Base-by-base conservation (phyloP, 78 protist genomes). In the Tieghemostelium lacteum region DNA sequence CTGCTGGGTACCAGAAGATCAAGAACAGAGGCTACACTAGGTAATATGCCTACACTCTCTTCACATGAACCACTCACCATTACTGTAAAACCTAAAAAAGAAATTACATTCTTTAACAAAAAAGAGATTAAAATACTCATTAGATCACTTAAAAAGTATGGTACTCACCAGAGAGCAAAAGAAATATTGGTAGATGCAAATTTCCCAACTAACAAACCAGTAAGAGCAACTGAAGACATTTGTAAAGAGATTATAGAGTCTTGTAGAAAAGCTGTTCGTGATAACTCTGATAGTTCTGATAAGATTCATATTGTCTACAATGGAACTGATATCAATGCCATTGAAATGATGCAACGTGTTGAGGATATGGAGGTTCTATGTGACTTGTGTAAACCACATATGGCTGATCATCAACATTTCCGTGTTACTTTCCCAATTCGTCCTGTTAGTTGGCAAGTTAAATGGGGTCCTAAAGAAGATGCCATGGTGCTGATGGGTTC, bases 401-500 rank as follows among this genome's bases (percentile, higher is more conserved):
- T 73, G 1, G 42, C 67, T 16, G 69, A 77, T 33, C 29, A 73
- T 34, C 66, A 77, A 45, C 73, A 77, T 33, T 88, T 74, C n/a
- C 42, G 87, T 50, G 57, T 77, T 0, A 76, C 85, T 0, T 75
- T 67, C 60, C 87, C 86, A 33, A 66, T 73, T 54, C 14, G 86
- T 16, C 88, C 78, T 14, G 93, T 77, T 0, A 31, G 65, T 3
- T 88, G 93, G 93, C 28, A 73, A 5, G 40, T 70, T 3, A 80
- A 85, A 52, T 80, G 93, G 92, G 85, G 92, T 22, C 66, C 74
- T 26, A 78, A 74, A 58, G 95, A 92, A 22, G 95, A 92, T 77
- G 86, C 88, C 14, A 52, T 78, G 75, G 70, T 92, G 16, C 24
- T 92, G 60, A 64, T 67, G 87, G 95, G 88, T 33, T 67, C 72